Conservation (phyloP, 768 basidiomycete species). For the Artomyces pyxidatus region DNA sequence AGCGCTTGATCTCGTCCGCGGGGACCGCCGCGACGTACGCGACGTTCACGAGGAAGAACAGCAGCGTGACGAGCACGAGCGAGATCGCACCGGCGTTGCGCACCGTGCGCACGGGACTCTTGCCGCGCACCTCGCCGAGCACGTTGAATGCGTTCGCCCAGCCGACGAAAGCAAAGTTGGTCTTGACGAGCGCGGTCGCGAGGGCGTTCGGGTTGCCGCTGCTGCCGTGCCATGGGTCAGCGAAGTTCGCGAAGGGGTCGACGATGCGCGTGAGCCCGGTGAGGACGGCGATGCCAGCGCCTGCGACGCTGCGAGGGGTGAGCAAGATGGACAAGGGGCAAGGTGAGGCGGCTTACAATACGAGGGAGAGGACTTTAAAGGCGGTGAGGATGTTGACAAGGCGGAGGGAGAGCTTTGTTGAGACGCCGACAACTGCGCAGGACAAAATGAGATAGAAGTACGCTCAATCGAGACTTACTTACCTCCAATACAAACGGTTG, state of each 20-base stretch:
- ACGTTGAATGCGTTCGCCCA: slow-evolving; percentile 39
- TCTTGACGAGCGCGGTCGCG: slow-evolving; percentile 23
- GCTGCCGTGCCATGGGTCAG: slow-evolving; percentile 21
- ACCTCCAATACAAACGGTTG: slow-evolving; percentile 18
- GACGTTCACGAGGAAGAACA: slow-evolving; percentile 41
- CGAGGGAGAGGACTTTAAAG: slow-evolving; percentile 19
- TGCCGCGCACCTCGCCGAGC: slow-evolving; percentile 29
- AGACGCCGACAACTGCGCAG: slow-evolving; percentile 18
- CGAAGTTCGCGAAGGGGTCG: slow-evolving; percentile 25
- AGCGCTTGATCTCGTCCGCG: slow-evolving; percentile 32
- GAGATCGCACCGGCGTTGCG: slow-evolving; percentile 37
- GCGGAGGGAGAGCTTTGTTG: slow-evolving; percentile 23
- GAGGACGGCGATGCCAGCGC: slow-evolving; percentile 20
- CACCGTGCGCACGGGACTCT: slow-evolving; percentile 38
- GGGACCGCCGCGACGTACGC: slow-evolving; percentile 34
- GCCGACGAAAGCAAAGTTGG: slow-evolving; percentile 23
- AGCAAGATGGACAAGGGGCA: not conserved
- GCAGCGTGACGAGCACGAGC: slow-evolving; percentile 35
- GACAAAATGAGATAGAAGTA: not conserved
- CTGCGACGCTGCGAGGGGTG: slow-evolving; percentile 16
- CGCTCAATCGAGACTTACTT: not conserved
- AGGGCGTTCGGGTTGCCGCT: slow-evolving; percentile 19
- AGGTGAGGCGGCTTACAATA: slow-evolving; percentile 10
- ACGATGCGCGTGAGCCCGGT: slow-evolving; percentile 20
- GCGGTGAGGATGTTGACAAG: slow-evolving; percentile 19